Conservation (phyloP, 1,284 basidiomycete genomes). For the Malassezia yamatoensis region DNA sequence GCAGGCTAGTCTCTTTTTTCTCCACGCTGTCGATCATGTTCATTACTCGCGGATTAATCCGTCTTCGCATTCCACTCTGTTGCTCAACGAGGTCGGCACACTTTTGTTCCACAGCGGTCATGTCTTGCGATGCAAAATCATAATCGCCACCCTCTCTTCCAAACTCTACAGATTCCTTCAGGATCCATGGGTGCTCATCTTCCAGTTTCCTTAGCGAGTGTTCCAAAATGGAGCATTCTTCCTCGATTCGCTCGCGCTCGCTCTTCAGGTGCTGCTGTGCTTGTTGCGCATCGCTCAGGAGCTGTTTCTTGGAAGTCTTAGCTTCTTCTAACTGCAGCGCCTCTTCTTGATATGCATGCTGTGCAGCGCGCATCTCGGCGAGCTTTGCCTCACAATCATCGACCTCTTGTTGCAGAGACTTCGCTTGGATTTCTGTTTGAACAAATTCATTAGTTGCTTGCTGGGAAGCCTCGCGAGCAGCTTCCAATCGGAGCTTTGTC, state of each 20-base stretch:
- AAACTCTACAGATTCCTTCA: conserved; percentile 76
- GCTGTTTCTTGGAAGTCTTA: conserved; percentile 70
- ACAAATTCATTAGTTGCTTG: conserved; percentile 60
- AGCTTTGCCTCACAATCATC: conserved; percentile 64
- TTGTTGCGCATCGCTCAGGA: conserved; percentile 64
- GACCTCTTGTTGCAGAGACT: conserved; percentile 57
- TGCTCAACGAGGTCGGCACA: conserved; percentile 68
- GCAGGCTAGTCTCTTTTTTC: conserved; percentile 77
- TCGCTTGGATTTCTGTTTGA: conserved; percentile 55
- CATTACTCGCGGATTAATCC: conserved; percentile 88
- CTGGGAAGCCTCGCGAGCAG: conserved; percentile 57
- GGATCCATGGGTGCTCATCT: conserved; percentile 77
- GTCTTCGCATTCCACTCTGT: conserved; percentile 82
- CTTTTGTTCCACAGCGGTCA: conserved; percentile 58
- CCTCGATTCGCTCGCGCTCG: conserved; percentile 52
- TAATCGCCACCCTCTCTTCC: conserved; percentile 71
- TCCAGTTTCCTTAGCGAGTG: conserved; percentile 55
- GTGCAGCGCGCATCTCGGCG: conserved; percentile 69
- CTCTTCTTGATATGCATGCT: conserved; percentile 78
- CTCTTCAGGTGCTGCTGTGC: conserved; percentile 57
- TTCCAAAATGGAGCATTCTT: conserved; percentile 49
- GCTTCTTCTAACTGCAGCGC: conserved; percentile 68
- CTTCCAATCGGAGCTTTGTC: conserved; percentile 56
- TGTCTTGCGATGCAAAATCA: conserved; percentile 68
- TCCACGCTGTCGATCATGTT: conserved; percentile 97